These are phyloP conservation scores for Pyrus hybrid DNA, from an alignment of 331 rosid genomes.

Conservation along the genomic window DNA sequence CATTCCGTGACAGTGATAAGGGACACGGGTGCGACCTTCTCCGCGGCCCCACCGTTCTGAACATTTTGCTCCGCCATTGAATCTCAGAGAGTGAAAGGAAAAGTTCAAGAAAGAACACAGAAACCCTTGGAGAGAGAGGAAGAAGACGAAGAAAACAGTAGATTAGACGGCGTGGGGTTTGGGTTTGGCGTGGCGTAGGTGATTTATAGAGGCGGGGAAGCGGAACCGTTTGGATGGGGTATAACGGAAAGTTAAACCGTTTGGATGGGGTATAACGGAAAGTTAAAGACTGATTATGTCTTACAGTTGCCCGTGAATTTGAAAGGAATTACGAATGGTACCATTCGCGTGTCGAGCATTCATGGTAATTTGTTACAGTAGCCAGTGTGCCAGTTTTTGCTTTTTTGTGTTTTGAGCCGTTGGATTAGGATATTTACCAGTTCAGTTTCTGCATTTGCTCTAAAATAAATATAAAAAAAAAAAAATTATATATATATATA, in stretches of 20 bases:
- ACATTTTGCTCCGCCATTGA: conserved; percentile 63
- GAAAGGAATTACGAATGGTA: neutral
- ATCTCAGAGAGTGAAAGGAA: neutral
- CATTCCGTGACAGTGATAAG: neutral
- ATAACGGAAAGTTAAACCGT: too few species aligned
- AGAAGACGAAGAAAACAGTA: neutral
- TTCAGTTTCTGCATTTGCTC: neutral
- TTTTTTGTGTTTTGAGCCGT: neutral
- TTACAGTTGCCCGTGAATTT: neutral
- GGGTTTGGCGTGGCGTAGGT: conserved; percentile 26
- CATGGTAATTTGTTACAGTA: neutral
- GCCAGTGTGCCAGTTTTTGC: neutral
- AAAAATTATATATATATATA: neutral
- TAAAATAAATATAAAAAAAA: neutral
- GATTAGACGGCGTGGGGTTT: conserved; percentile 25
- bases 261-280: conserved; percentile 10
- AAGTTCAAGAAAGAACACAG: too few species aligned
- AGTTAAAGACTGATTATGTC: neutral
- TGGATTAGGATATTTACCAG: neutral
- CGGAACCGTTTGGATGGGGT: conserved; percentile 31
- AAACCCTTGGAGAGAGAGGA: conserved; percentile 23
- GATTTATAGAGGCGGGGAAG: conserved; percentile 55
- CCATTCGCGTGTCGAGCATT: conserved; percentile 8
- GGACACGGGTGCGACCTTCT: conserved; percentile 11
- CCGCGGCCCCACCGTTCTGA: conserved; percentile 43